Evolutionary conservation across 495 filamentous ascomycete species (phyloP).

Genomic region (Bathelium albidoporum): DNA sequence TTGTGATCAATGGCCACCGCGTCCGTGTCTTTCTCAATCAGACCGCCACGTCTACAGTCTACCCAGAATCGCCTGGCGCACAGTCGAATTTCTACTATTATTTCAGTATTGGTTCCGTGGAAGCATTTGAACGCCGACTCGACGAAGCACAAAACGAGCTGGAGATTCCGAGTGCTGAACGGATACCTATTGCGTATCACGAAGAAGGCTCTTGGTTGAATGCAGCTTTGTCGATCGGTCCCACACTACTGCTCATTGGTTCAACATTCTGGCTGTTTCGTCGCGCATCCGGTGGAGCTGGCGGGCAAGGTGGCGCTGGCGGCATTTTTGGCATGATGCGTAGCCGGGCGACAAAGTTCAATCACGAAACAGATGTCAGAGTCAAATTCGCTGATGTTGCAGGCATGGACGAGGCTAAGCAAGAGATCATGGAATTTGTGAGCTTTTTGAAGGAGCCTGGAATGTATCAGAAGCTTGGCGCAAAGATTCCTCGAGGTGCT

Average conservation of each 20-base stretch:
- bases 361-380: constrained; percentile 90
- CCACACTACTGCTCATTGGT: constrained; percentile 76
- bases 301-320: constrained; percentile 58
- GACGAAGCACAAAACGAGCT: constrained; percentile 82
- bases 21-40: constrained; percentile 79
- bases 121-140: constrained; percentile 78
- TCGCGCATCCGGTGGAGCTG: constrained; percentile 52
- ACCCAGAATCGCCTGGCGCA: constrained; percentile 69
- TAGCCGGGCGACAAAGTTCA: constrained; percentile 92
- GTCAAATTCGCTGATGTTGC: constrained; percentile 96
- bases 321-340: constrained; percentile 92
- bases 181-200: constrained; percentile 85
- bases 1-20: constrained; percentile 58
- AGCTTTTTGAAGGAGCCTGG: constrained; percentile 87
- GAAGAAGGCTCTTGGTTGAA: constrained; percentile 58
- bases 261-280: constrained; percentile 62
- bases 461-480: constrained; percentile 82
- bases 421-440: constrained; percentile 98
- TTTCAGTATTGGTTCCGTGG: constrained; percentile 90
- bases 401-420: constrained; percentile 97
- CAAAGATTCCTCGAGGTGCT: constrained; percentile 93
- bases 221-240: constrained; percentile 63
- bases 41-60: constrained; percentile 63
- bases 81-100: constrained; percentile 71
- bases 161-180: constrained; percentile 67